Conservation (phyloP, 2,329 filamentous ascomycete genomes). For the Macrophomina tecta region DNA sequence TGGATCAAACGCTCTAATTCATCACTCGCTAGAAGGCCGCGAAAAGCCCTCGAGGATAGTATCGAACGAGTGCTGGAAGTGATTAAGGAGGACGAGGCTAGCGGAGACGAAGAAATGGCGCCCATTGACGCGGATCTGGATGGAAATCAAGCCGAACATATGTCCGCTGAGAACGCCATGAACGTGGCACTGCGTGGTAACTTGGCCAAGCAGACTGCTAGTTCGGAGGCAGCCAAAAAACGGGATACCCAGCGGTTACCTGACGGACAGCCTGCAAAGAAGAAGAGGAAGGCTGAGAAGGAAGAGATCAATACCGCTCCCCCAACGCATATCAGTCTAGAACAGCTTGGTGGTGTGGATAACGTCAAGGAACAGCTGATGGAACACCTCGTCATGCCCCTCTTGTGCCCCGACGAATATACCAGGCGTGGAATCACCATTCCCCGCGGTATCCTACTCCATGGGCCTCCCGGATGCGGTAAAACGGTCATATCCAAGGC, state of each 20-base stretch:
- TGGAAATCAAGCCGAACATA: conserved; percentile 30
- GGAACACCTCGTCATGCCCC: conserved; percentile 74
- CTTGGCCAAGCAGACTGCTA: conserved; percentile 48
- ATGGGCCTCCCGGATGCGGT: conserved; percentile 84
- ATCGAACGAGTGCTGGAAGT: conserved; percentile 82
- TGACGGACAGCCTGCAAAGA: conserved; percentile 70
- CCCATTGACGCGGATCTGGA: conserved; percentile 50
- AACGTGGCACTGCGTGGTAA: conserved; percentile 65
- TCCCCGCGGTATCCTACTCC: conserved; percentile 75
- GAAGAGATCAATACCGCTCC: conserved; percentile 66
- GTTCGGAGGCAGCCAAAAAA: conserved; percentile 17
- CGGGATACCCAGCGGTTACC: conserved; percentile 50
- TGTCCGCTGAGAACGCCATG: conserved; percentile 51
- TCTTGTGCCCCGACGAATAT: conserved; percentile 72
- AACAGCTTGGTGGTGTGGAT: conserved; percentile 79
- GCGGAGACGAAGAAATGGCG: conserved; percentile 61
- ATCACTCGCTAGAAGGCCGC: conserved; percentile 80
- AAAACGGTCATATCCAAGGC: conserved; percentile 86
- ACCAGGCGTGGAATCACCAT: conserved; percentile 69
- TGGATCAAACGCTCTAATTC: conserved; percentile 86
- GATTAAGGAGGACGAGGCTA: conserved; percentile 67
- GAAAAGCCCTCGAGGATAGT: conserved; percentile 80
- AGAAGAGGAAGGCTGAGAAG: conserved; percentile 61
- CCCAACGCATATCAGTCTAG: conserved; percentile 70
- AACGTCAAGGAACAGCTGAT: conserved; percentile 72